Evolutionary conservation across 352 stramenopile genomes (phyloP).

Genomic region (Phytopythium litorale): DNA sequence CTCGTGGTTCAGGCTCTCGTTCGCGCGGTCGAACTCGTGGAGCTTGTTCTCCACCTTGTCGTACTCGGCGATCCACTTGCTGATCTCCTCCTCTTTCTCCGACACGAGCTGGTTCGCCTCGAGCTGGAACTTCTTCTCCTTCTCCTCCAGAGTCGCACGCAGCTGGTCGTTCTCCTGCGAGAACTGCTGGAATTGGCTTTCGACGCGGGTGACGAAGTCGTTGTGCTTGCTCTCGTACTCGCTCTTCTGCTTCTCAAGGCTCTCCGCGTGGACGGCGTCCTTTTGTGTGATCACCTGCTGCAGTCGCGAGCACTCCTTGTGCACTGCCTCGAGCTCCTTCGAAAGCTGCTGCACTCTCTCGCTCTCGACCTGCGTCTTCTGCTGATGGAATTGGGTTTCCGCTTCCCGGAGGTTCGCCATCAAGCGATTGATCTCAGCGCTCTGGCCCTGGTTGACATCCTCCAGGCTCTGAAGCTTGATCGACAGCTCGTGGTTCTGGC

Average conservation of each 20-base stretch:
- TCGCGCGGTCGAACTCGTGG: constrained; percentile 34
- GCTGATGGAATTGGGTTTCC: constrained; percentile 16
- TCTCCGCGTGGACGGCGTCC: constrained; percentile 37
- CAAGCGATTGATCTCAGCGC: constrained; percentile 44
- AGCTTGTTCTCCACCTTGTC: constrained; percentile 38
- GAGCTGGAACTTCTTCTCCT: constrained; percentile 35
- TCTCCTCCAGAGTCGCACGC: constrained; percentile 35
- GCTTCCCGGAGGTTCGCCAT: constrained; percentile 41
- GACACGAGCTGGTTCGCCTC: constrained; percentile 20
- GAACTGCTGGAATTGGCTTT: constrained; percentile 43
- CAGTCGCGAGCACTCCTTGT: constrained; percentile 38
- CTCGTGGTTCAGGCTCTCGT: constrained; percentile 41
- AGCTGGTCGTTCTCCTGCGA: constrained; percentile 55
- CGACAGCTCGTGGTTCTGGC: constrained; percentile 36
- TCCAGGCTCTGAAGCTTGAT: constrained; percentile 45
- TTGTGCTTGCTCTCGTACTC: constrained; percentile 64
- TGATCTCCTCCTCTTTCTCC: constrained; percentile 38
- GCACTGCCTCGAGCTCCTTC: constrained; percentile 29
- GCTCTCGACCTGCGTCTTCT: constrained; percentile 16
- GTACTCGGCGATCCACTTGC: constrained; percentile 46
- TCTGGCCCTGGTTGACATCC: constrained; percentile 47
- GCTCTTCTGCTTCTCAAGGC: constrained; percentile 37
- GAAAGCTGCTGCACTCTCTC: constrained; percentile 36
- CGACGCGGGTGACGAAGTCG: constrained; percentile 45
- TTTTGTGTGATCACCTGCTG: constrained; percentile 44